Conservation (phyloP, 345 rosid genomes). For the Euclidium syriacum region DNA sequence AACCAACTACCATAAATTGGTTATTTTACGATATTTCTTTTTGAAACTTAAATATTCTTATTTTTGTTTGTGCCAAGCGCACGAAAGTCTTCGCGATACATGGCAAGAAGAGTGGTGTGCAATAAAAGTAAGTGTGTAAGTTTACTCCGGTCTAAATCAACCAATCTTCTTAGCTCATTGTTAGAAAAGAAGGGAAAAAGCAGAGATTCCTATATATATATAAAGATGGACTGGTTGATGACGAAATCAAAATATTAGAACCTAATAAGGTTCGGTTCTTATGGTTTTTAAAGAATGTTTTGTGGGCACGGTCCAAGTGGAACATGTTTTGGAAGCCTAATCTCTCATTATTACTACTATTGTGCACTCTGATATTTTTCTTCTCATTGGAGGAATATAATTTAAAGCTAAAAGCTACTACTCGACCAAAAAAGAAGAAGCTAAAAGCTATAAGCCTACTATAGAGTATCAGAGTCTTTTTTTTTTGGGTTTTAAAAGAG, state of each 20-base stretch:
- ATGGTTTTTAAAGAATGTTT: not conserved
- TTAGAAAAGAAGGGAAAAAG: conserved; percentile 11
- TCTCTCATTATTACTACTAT: conserved; percentile 3
- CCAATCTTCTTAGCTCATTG: conserved; percentile 20
- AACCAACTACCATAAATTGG: too few species aligned
- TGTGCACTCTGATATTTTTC: conserved; percentile 6
- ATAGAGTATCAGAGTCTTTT: too few species aligned
- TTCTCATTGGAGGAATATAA: conserved; percentile 11
- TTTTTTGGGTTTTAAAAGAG: too few species aligned
- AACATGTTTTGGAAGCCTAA: conserved; percentile 12
- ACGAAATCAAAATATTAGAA: conserved; percentile 8
- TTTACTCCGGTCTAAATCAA: conserved; percentile 19
- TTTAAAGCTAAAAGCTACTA: conserved; percentile 16
- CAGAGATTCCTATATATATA: not conserved
- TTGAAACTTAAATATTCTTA: too few species aligned
- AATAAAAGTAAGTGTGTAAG: conserved; percentile 14
- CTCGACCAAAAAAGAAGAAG: too few species aligned
- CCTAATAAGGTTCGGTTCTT: conserved; percentile 7
- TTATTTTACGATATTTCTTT: too few species aligned
- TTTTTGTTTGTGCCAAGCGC: not conserved
- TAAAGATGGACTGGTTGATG: conserved; percentile 10
- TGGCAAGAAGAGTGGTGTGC: conserved; percentile 23
- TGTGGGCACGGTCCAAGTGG: not conserved
- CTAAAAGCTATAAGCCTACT: too few species aligned
- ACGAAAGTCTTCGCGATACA: not conserved